Evolutionary conservation across 441 rosid genomes (phyloP).

Genomic region (Jatropha podagrica): DNA sequence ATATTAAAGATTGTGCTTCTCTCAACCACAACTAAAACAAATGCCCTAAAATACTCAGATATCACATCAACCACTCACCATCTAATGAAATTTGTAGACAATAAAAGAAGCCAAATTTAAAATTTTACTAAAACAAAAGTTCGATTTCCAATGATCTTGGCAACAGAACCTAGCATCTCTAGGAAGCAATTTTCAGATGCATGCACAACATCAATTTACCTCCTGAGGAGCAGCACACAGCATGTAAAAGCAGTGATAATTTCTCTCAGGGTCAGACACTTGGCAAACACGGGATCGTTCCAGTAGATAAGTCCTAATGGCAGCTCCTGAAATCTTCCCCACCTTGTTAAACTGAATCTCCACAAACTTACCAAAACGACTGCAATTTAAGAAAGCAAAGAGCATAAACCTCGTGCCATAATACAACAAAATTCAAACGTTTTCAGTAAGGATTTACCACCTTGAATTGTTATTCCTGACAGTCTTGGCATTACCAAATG

Average conservation of each 20-base stretch:
- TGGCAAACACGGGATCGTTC: constrained; percentile 99
- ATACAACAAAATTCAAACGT: constrained; percentile 7
- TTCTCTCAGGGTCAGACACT: constrained; percentile 97
- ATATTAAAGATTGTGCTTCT: neutral
- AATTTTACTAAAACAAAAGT: neutral
- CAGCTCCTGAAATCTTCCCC: constrained; percentile 97
- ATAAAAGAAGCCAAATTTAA: neutral
- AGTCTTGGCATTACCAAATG: constrained; percentile 99
- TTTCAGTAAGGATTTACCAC: constrained; percentile 32
- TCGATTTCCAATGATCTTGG: neutral
- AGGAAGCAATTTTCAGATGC: constrained; percentile 9
- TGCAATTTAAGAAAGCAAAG: constrained; percentile 28
- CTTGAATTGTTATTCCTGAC: constrained; percentile 98
- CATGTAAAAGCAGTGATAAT: constrained; percentile 99
- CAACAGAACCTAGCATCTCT: constrained; percentile 9
- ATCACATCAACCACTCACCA: neutral
- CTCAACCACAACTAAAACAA: neutral
- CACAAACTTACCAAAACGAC: constrained; percentile 99
- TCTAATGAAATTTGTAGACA: neutral
- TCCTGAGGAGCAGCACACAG: constrained; percentile 91
- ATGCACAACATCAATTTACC: constrained; percentile 46
- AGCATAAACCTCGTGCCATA: neutral
- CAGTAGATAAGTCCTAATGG: constrained; percentile 90
- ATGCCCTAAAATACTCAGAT: neutral
- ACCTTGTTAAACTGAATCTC: constrained; percentile 88